phyloP scores from a whole-genome alignment of 2,329 filamentous ascomycete genomes.

The Cladosporium sp. region DNA sequence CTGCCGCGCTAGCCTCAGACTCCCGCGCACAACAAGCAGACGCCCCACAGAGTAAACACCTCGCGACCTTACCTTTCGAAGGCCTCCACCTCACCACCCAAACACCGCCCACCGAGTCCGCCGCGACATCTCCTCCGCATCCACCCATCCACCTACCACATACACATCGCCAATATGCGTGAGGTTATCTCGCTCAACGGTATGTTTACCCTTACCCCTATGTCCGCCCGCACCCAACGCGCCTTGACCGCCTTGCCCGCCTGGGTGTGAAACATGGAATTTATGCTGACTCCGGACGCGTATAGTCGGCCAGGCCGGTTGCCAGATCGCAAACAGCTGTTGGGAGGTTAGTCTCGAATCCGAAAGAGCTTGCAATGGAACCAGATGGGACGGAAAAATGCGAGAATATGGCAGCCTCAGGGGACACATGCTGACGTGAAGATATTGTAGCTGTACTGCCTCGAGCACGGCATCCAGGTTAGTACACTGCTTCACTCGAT shows the following conservation, averaged over 20 bases:
- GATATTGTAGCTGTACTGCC: slow-evolving; percentile 82
- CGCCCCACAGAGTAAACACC: slow-evolving; percentile 13
- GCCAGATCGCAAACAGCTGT: slow-evolving; percentile 99
- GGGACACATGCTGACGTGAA: slow-evolving; percentile 28
- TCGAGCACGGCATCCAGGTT: slow-evolving; percentile 99
- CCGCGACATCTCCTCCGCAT: slow-evolving; percentile 14
- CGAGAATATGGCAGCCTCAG: slow-evolving; percentile 29
- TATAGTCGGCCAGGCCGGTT: slow-evolving; percentile 98
- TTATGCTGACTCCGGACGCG: slow-evolving; percentile 50
- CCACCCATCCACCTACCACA: slow-evolving; percentile 14
- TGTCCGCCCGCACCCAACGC: slow-evolving; percentile 32
- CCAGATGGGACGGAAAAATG: not conserved
- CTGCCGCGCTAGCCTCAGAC: not conserved
- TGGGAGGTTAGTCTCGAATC: slow-evolving; percentile 80
- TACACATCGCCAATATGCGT: slow-evolving; percentile 68
- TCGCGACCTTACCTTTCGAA: slow-evolving; percentile 13
- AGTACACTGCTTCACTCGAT: slow-evolving; percentile 31
- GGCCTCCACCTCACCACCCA: slow-evolving; percentile 15
- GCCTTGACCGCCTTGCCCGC: slow-evolving; percentile 39
- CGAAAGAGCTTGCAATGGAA: slow-evolving; percentile 16
- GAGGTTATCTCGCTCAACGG: slow-evolving; percentile 99
- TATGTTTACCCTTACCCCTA: slow-evolving; percentile 59
- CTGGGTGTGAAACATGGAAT: slow-evolving; percentile 12
- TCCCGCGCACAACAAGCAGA: slow-evolving; percentile 10
- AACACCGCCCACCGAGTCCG: slow-evolving; percentile 16